Evolutionary conservation across 441 rosid species (phyloP).

Genomic region (Syzygium malaccense): DNA sequence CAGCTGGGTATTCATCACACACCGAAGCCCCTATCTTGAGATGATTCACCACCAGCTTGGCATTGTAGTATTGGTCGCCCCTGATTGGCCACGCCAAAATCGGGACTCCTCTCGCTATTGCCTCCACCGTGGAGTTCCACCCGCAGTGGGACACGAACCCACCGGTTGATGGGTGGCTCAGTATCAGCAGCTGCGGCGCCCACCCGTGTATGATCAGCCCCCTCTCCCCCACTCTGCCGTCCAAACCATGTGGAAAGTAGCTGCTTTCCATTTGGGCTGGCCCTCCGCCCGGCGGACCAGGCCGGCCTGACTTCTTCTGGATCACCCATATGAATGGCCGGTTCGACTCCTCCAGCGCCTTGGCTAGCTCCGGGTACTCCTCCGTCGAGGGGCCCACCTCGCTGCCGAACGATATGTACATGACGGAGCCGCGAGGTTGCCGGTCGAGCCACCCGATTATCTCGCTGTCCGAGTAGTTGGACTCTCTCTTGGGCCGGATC

Average conservation of each 20-base stretch:
- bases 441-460: constrained; percentile 19
- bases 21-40: constrained; percentile 21
- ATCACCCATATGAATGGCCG: constrained; percentile 25
- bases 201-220: constrained; percentile 23
- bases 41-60: constrained; percentile 21
- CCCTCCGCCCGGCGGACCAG: not conserved
- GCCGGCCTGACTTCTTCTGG: not conserved
- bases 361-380: constrained; percentile 11
- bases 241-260: constrained; percentile 16
- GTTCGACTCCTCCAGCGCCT: constrained; percentile 15
- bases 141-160: constrained; percentile 23
- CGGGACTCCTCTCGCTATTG: constrained; percentile 12
- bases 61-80: constrained; percentile 26
- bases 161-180: constrained; percentile 19
- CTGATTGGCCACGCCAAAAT: constrained; percentile 23
- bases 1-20: constrained; percentile 1
- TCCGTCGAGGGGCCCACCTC: not conserved
- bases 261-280: not conserved
- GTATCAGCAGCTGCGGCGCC: constrained; percentile 24
- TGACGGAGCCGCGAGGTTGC: constrained; percentile 13
- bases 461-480: constrained; percentile 10
- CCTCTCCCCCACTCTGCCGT: constrained; percentile 3
- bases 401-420: constrained; percentile 19
- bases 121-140: constrained; percentile 24
- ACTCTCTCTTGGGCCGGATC: not conserved